phyloP scores from a whole-genome alignment of 1,139 yeast genomes.

The Candida buenavistaensis region DNA sequence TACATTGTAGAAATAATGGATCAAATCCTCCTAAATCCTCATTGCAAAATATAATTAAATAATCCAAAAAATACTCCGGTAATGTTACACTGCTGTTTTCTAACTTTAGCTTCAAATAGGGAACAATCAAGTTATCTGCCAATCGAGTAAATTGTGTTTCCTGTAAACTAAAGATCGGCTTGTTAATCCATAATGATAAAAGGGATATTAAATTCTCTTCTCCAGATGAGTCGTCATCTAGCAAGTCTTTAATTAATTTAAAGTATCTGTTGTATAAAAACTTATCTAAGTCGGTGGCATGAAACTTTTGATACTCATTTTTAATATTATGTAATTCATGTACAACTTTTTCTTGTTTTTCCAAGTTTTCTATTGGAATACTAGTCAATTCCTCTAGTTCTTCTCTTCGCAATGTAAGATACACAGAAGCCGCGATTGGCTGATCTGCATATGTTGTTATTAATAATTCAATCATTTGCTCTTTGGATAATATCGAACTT shows the following conservation, averaged over 20 bases:
- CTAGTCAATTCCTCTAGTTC: slow-evolving; percentile 2
- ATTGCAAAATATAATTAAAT: slow-evolving; percentile 17
- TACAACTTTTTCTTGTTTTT: slow-evolving; percentile 3
- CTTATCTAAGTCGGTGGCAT: background rate
- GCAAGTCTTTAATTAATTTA: background rate
- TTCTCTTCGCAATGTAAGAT: background rate
- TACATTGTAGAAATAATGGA: slow-evolving; percentile 12
- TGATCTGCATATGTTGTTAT: too few species aligned
- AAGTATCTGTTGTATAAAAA: slow-evolving; percentile 1
- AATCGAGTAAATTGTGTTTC: slow-evolving; percentile 14
- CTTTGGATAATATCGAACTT: too few species aligned
- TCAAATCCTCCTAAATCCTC: slow-evolving; percentile 16
- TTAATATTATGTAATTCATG: slow-evolving; percentile 1
- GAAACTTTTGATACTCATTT: background rate
- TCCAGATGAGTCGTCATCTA: background rate
- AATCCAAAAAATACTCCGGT: slow-evolving; percentile 17
- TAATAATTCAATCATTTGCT: too few species aligned
- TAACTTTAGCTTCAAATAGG: slow-evolving; percentile 10
- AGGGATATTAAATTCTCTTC: slow-evolving; percentile 1
- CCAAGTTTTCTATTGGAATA: slow-evolving; percentile 2
- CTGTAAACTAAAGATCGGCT: slow-evolving; percentile 7
- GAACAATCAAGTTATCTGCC: slow-evolving; percentile 18
- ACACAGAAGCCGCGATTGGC: background rate
- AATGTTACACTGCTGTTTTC: too few species aligned
- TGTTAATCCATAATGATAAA: background rate